Evolutionary conservation across 768 basidiomycete genomes (phyloP), one percentile per base, ranked within the genome.

Genomic region (Hortiboletus flavorubellus): DNA sequence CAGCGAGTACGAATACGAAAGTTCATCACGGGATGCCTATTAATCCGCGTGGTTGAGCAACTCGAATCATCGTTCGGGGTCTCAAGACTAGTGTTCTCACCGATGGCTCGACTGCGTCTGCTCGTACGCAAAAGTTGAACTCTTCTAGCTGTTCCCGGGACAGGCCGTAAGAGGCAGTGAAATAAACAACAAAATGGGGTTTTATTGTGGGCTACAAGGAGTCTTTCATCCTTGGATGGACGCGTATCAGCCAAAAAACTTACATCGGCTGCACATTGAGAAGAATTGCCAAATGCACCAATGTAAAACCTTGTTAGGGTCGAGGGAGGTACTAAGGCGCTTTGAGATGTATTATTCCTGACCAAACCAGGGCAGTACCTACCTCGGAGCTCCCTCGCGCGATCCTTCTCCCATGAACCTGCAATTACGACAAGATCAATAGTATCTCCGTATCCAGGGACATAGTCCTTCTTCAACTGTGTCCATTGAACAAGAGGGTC

Each of bases 381-480:
- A 90, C 92, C 92, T 69, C 86, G 73, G 7, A 97, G 75, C 49
- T 87, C 86, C 50, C 91, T 73, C 4, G 80, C 94, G 9, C 94
- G 79, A 35, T 86, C 80, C 64, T 85, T 86, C 52, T 91, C 88
- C 90, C 91, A 94, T 0, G 79, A 73, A 18, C 85, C 91, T 2
- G 83, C 94, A 18, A 96, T 72, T 34, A 96, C 65, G 4, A 84
- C 84, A 53, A 96, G 77, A 67, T 94, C 91, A 15, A 94, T 61
- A 5, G 82, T 79, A 68, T 98, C 94, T 0, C 92, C 91, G 43
- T 87, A 79, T 5, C 87, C 87, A 1, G 85, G 84, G 38, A 98
- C 91, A 58, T 96, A 96, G 67, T 98, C 94, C 64, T 80, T 84
- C 75, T 93, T 92, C 46, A 92, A 64, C 79, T 81, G 46, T 45